Percentiles rank a stretch among this genome's conserved stretches.
These are phyloP conservation scores for Zea luxurians DNA, from an alignment of 176 grass and related monocot species.

Conservation along the genomic window DNA sequence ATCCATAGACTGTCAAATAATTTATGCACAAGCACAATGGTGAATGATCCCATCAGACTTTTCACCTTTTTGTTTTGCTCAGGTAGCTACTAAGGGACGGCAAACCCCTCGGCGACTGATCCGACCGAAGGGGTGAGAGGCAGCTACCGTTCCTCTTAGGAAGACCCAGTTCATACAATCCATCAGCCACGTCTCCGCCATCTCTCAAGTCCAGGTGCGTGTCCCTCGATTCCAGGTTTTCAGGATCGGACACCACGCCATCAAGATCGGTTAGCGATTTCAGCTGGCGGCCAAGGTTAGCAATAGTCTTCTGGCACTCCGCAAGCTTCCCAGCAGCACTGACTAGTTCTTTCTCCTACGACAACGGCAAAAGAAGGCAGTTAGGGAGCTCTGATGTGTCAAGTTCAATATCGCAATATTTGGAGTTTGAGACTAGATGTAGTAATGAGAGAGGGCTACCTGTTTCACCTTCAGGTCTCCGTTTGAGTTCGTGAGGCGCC, in stretches of 20 bases:
- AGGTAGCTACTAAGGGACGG: constrained; percentile 40
- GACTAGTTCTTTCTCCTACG: constrained; percentile 68
- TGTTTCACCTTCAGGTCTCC: constrained; percentile 80
- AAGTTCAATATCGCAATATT: background rate
- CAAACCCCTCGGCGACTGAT: constrained; percentile 9
- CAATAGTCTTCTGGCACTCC: constrained; percentile 96
- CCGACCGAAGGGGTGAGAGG: constrained; percentile 2
- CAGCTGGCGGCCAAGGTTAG: constrained; percentile 79
- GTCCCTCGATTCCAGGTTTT: constrained; percentile 33
- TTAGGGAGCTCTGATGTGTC: background rate
- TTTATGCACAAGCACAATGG: constrained; percentile 28
- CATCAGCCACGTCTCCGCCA: background rate
- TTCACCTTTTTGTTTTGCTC: constrained; percentile 46
- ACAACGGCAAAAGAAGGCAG: constrained; percentile 16
- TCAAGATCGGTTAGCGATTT: constrained; percentile 80
- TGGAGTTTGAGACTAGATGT: background rate
- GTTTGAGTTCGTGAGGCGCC: constrained; percentile 57
- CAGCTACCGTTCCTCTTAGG: constrained; percentile 36
- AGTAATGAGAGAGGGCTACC: constrained; percentile 33
- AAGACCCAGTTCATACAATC: background rate
- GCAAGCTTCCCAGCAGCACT: constrained; percentile 81
- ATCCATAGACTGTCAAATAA: constrained; percentile 36
- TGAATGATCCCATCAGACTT: constrained; percentile 3
- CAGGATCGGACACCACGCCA: constrained; percentile 23
- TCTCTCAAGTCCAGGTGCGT: constrained; percentile 40